Conservation (phyloP, 768 basidiomycete species). For the Termitomyces sp. region DNA sequence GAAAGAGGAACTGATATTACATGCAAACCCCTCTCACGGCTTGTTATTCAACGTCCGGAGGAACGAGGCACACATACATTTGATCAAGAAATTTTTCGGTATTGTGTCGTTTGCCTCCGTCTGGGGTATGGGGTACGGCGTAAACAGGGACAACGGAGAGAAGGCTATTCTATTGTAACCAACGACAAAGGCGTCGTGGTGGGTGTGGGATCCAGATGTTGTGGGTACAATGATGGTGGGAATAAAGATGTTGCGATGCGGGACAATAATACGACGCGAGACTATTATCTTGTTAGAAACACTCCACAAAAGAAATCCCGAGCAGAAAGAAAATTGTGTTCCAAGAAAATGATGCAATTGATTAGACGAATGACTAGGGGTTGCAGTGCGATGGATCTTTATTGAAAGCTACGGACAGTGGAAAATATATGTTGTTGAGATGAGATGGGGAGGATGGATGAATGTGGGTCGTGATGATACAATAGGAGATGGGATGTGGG, state of each 20-base stretch:
- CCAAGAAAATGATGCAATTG: neutral
- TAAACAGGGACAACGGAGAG: no score
- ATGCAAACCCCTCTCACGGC: no score
- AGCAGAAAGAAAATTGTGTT: neutral
- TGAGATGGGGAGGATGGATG: slow-evolving; percentile 3
- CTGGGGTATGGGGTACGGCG: neutral
- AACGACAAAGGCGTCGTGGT: neutral
- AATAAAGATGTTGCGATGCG: neutral
- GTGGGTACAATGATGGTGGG: neutral
- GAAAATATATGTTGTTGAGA: slow-evolving; percentile 18
- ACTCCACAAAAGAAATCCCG: no score
- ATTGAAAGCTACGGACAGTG: slow-evolving; percentile 12
- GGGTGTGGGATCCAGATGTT: neutral
- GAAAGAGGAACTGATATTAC: neutral
- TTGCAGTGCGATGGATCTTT: slow-evolving; percentile 9
- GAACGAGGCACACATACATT: neutral
- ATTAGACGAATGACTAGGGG: slow-evolving; percentile 3
- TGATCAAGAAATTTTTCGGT: neutral
- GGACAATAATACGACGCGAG: neutral
- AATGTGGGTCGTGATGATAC: slow-evolving; percentile 4
- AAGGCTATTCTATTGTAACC: neutral
- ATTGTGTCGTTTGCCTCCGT: neutral
- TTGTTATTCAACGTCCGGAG: neutral
- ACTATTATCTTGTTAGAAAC: neutral
- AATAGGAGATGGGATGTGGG: slow-evolving; percentile 6